phyloP scores from a whole-genome alignment of 2,329 filamentous ascomycete genomes.

The Falciphora oryzae region DNA sequence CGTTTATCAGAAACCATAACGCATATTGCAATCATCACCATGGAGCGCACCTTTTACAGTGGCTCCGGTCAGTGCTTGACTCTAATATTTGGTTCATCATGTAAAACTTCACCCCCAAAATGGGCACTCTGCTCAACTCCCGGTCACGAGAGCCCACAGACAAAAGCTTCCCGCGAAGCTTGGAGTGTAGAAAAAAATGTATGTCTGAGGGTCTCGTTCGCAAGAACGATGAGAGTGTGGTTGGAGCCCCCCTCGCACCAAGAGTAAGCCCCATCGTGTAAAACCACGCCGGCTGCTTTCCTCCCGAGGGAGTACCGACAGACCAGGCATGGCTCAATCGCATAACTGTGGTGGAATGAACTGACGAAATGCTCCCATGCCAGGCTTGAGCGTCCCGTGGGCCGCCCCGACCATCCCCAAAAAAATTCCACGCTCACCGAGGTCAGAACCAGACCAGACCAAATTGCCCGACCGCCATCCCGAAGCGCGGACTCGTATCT shows the following conservation, averaged over 20 bases:
- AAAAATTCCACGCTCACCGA: constrained; percentile 19
- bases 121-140: constrained; percentile 17
- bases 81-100: constrained; percentile 97
- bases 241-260: constrained; percentile 78
- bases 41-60: constrained; percentile 20
- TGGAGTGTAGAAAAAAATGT: constrained; percentile 21
- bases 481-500: constrained; percentile 77
- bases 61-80: constrained; percentile 87
- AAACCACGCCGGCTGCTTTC: constrained; percentile 42
- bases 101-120: constrained; percentile 56
- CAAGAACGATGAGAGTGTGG: constrained; percentile 21
- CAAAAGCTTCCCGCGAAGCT: constrained; percentile 33
- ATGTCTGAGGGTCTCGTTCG: neutral
- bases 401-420: constrained; percentile 18
- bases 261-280: constrained; percentile 99
- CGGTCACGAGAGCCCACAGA: constrained; percentile 20
- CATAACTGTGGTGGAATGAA: constrained; percentile 80
- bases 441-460: constrained; percentile 15
- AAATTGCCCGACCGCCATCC: constrained; percentile 16
- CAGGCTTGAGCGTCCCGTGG: constrained; percentile 39
- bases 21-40: constrained; percentile 36
- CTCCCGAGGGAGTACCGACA: constrained; percentile 19
- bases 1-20: constrained; percentile 36
- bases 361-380: constrained; percentile 75
- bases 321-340: constrained; percentile 67